Conservation (phyloP, 2,329 filamentous ascomycete genomes). For the Penicillium griseofulvum region DNA sequence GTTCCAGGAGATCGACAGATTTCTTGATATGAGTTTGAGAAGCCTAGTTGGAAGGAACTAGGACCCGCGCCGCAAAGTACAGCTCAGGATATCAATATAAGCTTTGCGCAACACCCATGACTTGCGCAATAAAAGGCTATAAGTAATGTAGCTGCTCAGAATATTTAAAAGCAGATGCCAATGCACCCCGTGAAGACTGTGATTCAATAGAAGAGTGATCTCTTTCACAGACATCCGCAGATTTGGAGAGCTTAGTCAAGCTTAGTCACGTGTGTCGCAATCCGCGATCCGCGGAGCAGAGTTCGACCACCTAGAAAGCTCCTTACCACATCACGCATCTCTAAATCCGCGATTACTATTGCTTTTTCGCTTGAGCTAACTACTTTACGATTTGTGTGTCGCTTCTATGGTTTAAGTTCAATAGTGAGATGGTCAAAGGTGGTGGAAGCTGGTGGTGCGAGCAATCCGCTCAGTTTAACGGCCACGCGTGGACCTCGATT, state of each 20-base stretch:
- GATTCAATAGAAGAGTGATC: neutral
- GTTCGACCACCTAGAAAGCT: conserved; percentile 21
- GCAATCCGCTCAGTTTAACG: conserved; percentile 38
- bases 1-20: neutral
- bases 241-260: conserved; percentile 7
- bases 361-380: neutral
- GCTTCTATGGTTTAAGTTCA: conserved; percentile 20
- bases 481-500: conserved; percentile 31
- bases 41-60: conserved; percentile 6
- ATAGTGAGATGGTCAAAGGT: conserved; percentile 40
- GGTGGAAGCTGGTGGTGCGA: conserved; percentile 37
- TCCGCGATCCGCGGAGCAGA: conserved; percentile 26
- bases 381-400: conserved; percentile 1
- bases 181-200: neutral
- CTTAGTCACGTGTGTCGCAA: conserved; percentile 24
- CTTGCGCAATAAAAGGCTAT: conserved; percentile 1
- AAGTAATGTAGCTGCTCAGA: neutral
- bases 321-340: conserved; percentile 15
- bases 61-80: conserved; percentile 1
- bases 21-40: neutral
- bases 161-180: neutral
- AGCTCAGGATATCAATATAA: conserved; percentile 2
- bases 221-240: neutral
- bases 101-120: conserved; percentile 7
- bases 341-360: conserved; percentile 9